These are phyloP conservation scores for Harringtonia lauricola DNA, from an alignment of 2,329 filamentous ascomycete species.

Conservation along the genomic window DNA sequence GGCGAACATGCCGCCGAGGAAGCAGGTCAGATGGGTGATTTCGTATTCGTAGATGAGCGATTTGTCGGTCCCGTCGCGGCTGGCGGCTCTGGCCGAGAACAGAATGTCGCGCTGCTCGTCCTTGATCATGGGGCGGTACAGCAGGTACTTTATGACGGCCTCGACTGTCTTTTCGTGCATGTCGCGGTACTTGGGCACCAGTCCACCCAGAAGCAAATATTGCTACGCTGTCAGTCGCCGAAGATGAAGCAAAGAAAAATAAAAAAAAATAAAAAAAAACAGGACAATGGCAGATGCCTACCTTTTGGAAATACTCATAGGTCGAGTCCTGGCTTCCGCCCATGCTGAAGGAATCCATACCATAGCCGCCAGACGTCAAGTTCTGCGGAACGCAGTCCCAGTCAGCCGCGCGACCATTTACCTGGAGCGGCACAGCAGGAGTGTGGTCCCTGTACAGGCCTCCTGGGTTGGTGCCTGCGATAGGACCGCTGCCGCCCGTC, in stretches of 20 bases:
- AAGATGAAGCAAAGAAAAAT: background rate
- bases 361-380: constrained; percentile 35
- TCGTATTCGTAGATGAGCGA: constrained; percentile 43
- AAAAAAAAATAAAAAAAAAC: background rate
- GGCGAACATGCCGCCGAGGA: constrained; percentile 60
- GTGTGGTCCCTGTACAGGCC: background rate
- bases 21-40: constrained; percentile 53
- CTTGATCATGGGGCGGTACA: constrained; percentile 67
- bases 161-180: constrained; percentile 61
- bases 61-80: constrained; percentile 25
- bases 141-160: constrained; percentile 59
- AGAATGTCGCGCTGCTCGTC: constrained; percentile 57
- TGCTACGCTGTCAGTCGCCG: constrained; percentile 28
- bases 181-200: constrained; percentile 57
- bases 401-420: constrained; percentile 21
- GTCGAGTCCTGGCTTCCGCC: constrained; percentile 59
- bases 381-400: constrained; percentile 49
- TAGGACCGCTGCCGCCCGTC: background rate
- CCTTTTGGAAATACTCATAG: constrained; percentile 59
- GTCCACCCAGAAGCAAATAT: constrained; percentile 66
- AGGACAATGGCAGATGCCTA: too few species aligned
- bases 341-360: constrained; percentile 42
- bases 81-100: constrained; percentile 54
- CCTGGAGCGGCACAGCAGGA: constrained; percentile 16
- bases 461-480: background rate